Percentiles rank a stretch among this genome's conserved stretches.
These are phyloP conservation scores for Penicillium paradoxum DNA, from an alignment of 495 filamentous ascomycete genomes.

Conservation along the genomic window DNA sequence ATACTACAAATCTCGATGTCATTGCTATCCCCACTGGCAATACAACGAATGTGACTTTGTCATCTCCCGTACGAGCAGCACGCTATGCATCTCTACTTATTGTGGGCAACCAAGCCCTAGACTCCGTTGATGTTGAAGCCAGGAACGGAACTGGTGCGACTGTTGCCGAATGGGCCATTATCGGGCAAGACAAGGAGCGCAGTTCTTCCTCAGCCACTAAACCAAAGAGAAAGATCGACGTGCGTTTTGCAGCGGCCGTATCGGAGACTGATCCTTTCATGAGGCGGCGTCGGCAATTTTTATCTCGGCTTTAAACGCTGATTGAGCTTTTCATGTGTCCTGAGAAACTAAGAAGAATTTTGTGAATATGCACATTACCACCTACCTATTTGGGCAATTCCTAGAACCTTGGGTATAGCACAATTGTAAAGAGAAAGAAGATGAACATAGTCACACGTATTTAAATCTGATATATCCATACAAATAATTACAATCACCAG, in stretches of 20 bases:
- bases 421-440: background rate
- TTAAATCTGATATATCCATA: background rate
- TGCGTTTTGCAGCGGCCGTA: constrained; percentile 5
- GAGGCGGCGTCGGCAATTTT: constrained; percentile 8
- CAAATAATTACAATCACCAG: background rate
- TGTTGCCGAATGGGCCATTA: constrained; percentile 67
- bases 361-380: background rate
- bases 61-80: constrained; percentile 28
- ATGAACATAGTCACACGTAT: background rate
- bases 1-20: constrained; percentile 20
- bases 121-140: constrained; percentile 40
- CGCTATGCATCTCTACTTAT: constrained; percentile 45
- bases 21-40: constrained; percentile 42
- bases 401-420: too few species aligned
- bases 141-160: constrained; percentile 55
- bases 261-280: constrained; percentile 8
- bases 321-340: background rate
- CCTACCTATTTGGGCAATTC: background rate
- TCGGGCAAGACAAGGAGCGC: constrained; percentile 25
- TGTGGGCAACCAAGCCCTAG: constrained; percentile 41
- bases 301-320: background rate
- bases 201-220: constrained; percentile 2
- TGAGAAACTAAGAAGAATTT: background rate
- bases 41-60: constrained; percentile 43
- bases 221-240: constrained; percentile 13